A percentile compares a stretch with the other conserved stretches of the same genome.
These are phyloP conservation scores for Corchorus capsularis DNA, from an alignment of 345 rosid genomes.

Conservation along the genomic window DNA sequence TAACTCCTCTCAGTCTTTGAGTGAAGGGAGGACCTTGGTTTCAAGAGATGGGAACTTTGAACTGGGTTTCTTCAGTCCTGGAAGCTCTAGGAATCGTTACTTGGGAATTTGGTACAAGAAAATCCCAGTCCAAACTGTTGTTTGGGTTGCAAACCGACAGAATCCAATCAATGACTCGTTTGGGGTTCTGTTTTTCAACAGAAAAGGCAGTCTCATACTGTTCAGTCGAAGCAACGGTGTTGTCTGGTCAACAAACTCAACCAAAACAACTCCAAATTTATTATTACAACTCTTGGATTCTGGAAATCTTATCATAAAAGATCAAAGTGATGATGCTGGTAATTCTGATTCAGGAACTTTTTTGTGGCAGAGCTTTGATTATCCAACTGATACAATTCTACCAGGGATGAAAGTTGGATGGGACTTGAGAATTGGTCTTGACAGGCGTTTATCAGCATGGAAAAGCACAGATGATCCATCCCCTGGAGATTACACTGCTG, in stretches of 20 bases:
- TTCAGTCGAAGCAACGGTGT: neutral
- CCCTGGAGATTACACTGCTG: slow-evolving; percentile 1
- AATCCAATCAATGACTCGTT: slow-evolving; percentile 18
- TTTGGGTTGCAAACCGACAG: slow-evolving; percentile 35
- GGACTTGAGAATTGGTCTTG: slow-evolving; percentile 6
- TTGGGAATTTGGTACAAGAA: slow-evolving; percentile 33
- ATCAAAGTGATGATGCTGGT: slow-evolving; percentile 7
- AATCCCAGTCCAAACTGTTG: slow-evolving; percentile 8
- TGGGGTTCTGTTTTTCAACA: slow-evolving; percentile 4
- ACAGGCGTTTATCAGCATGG: slow-evolving; percentile 26
- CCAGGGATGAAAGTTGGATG: slow-evolving; percentile 27
- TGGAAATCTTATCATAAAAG: slow-evolving; percentile 29
- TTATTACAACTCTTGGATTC: slow-evolving; percentile 18
- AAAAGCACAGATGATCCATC: slow-evolving; percentile 28
- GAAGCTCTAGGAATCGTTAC: slow-evolving; percentile 4
- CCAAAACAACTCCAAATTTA: neutral
- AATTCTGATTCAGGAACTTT: too few relatives aligned
- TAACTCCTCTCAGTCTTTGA: neutral
- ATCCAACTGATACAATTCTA: slow-evolving; percentile 27
- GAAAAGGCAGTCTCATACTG: slow-evolving; percentile 20
- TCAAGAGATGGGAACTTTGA: slow-evolving; percentile 24
- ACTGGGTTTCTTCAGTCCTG: slow-evolving; percentile 29
- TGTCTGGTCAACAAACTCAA: slow-evolving; percentile 25
- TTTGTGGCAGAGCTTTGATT: slow-evolving; percentile 36
- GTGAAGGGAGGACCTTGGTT: slow-evolving; percentile 21